Evolutionary conservation across 2,329 filamentous ascomycete genomes (phyloP).

Genomic region (Achaetomium macrosporum): DNA sequence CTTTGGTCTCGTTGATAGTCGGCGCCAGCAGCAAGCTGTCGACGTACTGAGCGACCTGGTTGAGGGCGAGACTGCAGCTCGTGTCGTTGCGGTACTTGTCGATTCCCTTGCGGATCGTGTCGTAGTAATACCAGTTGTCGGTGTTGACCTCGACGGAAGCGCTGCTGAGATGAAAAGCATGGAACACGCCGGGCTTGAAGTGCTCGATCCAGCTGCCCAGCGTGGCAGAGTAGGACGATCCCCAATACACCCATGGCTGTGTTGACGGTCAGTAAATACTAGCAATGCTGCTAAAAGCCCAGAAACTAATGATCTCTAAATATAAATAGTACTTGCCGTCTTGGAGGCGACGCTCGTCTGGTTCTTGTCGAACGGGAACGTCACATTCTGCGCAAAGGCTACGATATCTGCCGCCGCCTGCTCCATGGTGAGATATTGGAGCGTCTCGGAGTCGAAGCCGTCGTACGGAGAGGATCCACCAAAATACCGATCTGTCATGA

Average conservation of each 20-base stretch:
- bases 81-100: constrained; percentile 13
- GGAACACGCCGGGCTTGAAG: constrained; percentile 20
- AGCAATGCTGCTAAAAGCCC: neutral
- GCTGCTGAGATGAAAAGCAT: constrained; percentile 22
- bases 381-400: constrained; percentile 22
- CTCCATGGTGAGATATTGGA: constrained; percentile 23
- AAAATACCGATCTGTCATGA: constrained; percentile 21
- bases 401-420: constrained; percentile 20
- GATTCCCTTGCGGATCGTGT: constrained; percentile 22
- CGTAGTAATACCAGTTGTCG: constrained; percentile 24
- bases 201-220: constrained; percentile 23
- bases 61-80: constrained; percentile 19
- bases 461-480: constrained; percentile 22
- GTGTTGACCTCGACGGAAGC: constrained; percentile 19
- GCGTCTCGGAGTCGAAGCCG: constrained; percentile 20
- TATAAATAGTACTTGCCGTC: constrained; percentile 8
- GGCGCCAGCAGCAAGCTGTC: constrained; percentile 17
- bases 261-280: neutral
- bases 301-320: neutral
- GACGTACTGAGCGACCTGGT: constrained; percentile 15
- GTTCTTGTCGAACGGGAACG: constrained; percentile 16
- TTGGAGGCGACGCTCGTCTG: constrained; percentile 17
- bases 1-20: constrained; percentile 7
- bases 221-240: constrained; percentile 20
- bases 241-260: constrained; percentile 23